Conservation (phyloP, 192 early-diverging fungal species). For the Coemansia sp. region DNA sequence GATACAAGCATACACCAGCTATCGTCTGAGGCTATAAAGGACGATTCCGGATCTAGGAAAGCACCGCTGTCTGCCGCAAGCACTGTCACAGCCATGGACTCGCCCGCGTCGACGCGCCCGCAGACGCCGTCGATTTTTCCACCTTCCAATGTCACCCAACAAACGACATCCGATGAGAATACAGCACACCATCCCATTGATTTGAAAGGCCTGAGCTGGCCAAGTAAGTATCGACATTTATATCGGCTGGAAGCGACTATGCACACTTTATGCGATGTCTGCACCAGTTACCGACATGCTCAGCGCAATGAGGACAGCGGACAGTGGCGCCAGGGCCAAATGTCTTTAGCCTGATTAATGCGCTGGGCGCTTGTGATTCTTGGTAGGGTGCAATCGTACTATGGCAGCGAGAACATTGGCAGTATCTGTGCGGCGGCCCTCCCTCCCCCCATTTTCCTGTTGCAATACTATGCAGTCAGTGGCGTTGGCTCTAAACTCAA, state of each 20-base stretch:
- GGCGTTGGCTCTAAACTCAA: too few relatives aligned
- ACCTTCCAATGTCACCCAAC: constrained; percentile 5
- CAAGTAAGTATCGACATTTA: constrained; percentile 60
- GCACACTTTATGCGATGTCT: neutral
- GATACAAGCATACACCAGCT: constrained; percentile 7
- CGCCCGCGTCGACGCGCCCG: constrained; percentile 33
- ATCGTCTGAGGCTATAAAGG: neutral
- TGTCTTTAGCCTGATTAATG: too few relatives aligned
- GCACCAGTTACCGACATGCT: too few relatives aligned
- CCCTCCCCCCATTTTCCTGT: too few relatives aligned
- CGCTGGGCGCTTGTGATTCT: too few relatives aligned
- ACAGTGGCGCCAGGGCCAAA: too few relatives aligned
- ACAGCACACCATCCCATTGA: constrained; percentile 52
- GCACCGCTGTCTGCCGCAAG: constrained; percentile 8
- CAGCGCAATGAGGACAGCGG: too few relatives aligned
- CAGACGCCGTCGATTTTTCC: constrained; percentile 49
- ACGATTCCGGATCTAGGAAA: neutral
- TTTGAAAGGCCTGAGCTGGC: constrained; percentile 76
- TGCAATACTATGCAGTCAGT: too few relatives aligned
- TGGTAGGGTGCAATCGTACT: too few relatives aligned
- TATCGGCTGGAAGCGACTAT: neutral
- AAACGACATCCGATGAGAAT: neutral
- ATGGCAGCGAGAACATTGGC: too few relatives aligned
- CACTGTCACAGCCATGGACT: constrained; percentile 28
- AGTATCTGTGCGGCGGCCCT: too few relatives aligned